Evolutionary conservation across 371 early-diverging fungal species (phyloP).

Genomic region (Mortierella sp.): DNA sequence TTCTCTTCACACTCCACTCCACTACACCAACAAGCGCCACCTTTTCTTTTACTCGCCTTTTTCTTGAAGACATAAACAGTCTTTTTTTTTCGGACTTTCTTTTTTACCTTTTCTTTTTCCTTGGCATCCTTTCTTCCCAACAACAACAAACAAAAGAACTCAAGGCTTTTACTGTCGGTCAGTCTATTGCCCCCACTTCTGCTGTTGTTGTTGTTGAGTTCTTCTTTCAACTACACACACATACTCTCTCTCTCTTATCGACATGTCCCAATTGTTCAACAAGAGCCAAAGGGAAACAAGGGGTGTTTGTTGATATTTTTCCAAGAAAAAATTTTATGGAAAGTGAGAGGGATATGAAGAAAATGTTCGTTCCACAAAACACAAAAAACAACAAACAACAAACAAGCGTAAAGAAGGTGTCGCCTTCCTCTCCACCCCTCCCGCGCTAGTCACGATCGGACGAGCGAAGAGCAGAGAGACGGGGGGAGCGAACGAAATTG

Average conservation of each 20-base stretch:
- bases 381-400: background rate
- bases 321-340: constrained; percentile 28
- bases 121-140: background rate
- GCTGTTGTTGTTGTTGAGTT: background rate
- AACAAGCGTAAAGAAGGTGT: background rate
- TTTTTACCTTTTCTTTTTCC: background rate
- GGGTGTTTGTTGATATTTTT: constrained; percentile 52
- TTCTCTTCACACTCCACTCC: background rate
- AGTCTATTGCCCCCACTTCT: background rate
- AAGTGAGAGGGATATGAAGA: background rate
- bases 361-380: constrained; percentile 24
- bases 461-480: too few species aligned
- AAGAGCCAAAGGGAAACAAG: constrained; percentile 22
- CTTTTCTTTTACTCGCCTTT: constrained; percentile 13
- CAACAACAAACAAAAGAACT: background rate
- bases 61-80: background rate
- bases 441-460: background rate
- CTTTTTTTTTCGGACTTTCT: background rate
- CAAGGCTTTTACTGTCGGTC: constrained; percentile 8
- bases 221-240: background rate
- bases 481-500: background rate
- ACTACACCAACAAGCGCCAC: background rate
- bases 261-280: background rate
- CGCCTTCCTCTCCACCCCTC: background rate
- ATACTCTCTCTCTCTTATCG: background rate